A percentile compares a stretch with the other conserved stretches of the same genome.
Conservation (phyloP, 176 grass and related monocot genomes). For the Rhynchospora pubera region DNA sequence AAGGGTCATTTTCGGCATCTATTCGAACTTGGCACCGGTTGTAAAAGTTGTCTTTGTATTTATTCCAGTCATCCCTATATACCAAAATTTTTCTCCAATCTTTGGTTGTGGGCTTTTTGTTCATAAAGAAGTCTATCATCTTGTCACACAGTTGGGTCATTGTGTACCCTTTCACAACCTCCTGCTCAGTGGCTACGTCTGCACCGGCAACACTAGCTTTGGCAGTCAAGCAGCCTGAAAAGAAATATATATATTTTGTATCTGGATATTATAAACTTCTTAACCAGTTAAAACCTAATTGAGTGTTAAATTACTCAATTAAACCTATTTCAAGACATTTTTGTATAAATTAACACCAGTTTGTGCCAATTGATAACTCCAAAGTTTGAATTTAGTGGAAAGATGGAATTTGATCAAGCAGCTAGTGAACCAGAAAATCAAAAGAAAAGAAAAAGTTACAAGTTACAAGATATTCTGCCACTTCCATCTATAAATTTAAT, state of each 20-base stretch:
- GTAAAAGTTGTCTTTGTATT: conserved; percentile 61
- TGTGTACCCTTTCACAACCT: conserved; percentile 69
- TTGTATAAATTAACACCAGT: not conserved
- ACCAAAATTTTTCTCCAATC: conserved; percentile 89
- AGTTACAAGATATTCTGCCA: not conserved
- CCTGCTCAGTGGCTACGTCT: conserved; percentile 33
- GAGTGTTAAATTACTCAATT: not conserved
- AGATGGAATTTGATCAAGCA: not conserved
- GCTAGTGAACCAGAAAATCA: not conserved
- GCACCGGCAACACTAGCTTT: conserved; percentile 15
- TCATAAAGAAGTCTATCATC: conserved; percentile 83
- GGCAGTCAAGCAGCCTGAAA: not conserved
- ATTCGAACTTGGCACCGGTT: conserved; percentile 32
- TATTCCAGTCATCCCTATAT: conserved; percentile 85
- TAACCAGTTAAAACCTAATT: not conserved
- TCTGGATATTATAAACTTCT: not conserved
- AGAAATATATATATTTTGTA: not conserved
- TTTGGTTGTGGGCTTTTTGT: conserved; percentile 72
- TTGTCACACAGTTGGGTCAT: conserved; percentile 84
- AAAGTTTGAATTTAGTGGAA: not conserved
- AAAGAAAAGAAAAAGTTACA: not conserved
- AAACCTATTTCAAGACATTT: not conserved
- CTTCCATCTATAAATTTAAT: no score
- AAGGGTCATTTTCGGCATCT: conserved; percentile 46
- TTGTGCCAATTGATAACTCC: not conserved